Conservation (phyloP, 2,329 filamentous ascomycete genomes). For the Falciphora oryzae region DNA sequence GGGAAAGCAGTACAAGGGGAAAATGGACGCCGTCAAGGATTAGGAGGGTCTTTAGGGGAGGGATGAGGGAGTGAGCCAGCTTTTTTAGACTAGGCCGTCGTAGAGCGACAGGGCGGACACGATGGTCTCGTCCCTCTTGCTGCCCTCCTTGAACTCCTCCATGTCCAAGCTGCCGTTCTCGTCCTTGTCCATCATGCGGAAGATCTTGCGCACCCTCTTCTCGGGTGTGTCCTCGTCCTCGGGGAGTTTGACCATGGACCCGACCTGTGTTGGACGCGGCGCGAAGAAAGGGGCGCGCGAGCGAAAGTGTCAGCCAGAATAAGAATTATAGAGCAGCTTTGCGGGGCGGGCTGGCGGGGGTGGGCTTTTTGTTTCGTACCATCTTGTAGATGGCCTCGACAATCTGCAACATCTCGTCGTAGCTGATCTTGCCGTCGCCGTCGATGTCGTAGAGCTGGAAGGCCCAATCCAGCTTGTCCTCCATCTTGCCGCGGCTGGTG, state of each 20-base stretch:
- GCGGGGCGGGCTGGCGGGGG: background rate
- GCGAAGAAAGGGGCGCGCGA: conserved; percentile 4
- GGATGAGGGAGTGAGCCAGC: background rate
- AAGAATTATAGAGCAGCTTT: background rate
- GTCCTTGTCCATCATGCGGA: conserved; percentile 99
- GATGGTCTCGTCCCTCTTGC: conserved; percentile 97
- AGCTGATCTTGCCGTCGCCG: conserved; percentile 97
- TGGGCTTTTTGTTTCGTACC: conserved; percentile 46
- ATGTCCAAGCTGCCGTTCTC: conserved; percentile 96
- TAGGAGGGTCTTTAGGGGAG: background rate
- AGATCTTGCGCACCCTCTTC: conserved; percentile 97
- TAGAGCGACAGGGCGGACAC: conserved; percentile 95
- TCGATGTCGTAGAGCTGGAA: conserved; percentile 99
- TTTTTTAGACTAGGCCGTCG: conserved; percentile 74
- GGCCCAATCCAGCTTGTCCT: conserved; percentile 98
- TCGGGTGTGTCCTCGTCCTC: conserved; percentile 98
- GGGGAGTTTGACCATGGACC: conserved; percentile 97
- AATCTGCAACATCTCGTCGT: conserved; percentile 98
- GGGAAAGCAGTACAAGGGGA: background rate
- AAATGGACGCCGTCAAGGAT: background rate
- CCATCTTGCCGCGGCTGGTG: conserved; percentile 96
- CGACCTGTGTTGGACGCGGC: conserved; percentile 55
- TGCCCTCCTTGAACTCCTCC: conserved; percentile 98
- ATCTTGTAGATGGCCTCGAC: conserved; percentile 99
- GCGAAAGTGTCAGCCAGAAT: conserved; percentile 8